Conservation (phyloP, 1,284 basidiomycete genomes). For the Mycena sp. region DNA sequence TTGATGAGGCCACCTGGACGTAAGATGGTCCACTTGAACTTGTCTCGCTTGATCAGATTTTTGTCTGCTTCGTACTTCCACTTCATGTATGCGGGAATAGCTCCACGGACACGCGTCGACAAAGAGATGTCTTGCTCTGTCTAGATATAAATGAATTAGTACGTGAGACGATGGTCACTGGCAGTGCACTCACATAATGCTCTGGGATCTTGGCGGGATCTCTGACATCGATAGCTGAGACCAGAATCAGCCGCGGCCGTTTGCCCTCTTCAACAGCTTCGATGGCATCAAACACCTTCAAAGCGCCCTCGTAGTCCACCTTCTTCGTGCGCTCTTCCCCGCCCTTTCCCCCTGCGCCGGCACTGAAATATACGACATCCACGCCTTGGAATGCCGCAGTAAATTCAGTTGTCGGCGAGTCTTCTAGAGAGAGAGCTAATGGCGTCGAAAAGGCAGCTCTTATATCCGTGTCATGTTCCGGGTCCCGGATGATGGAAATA, state of each 20-base stretch:
- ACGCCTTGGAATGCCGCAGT: conserved; percentile 55
- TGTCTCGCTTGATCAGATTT: conserved; percentile 63
- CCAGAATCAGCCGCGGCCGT: conserved; percentile 66
- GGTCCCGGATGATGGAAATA: conserved; percentile 63
- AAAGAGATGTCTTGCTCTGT: conserved; percentile 55
- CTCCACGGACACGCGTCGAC: conserved; percentile 55
- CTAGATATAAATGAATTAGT: conserved; percentile 38
- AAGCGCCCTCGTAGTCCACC: conserved; percentile 77
- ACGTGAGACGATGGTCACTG: too few species aligned
- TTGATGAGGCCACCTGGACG: conserved; percentile 71
- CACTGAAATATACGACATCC: conserved; percentile 71
- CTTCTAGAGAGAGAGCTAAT: conserved; percentile 68
- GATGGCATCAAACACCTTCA: conserved; percentile 80
- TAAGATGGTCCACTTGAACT: conserved; percentile 77
- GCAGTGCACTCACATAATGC: conserved; percentile 60
- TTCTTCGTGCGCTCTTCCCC: conserved; percentile 67
- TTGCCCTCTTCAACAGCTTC: conserved; percentile 55
- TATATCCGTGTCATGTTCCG: conserved; percentile 59
- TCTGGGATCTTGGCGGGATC: conserved; percentile 60
- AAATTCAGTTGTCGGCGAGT: conserved; percentile 58
- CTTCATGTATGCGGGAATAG: conserved; percentile 61
- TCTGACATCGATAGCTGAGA: conserved; percentile 74
- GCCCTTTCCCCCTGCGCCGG: conserved; percentile 78
- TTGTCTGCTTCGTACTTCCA: conserved; percentile 80
- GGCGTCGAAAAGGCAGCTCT: conserved; percentile 55